These are phyloP conservation scores for Telopea speciosissima DNA, from an alignment of 177 flowering plant species.

Conservation along the genomic window DNA sequence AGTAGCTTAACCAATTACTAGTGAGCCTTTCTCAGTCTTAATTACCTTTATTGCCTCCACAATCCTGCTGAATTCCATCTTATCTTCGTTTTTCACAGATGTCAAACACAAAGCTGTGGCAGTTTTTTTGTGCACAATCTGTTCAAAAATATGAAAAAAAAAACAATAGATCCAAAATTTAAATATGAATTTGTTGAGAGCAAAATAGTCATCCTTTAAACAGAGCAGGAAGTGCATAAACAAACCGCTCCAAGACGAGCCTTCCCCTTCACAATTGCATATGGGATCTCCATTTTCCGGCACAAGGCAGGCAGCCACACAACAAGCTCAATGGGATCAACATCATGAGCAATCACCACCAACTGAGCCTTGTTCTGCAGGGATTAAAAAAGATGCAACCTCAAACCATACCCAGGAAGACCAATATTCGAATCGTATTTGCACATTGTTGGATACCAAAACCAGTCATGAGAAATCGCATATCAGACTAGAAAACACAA, in stretches of 20 bases:
- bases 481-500: too few relatives aligned
- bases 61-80: background rate
- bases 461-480: too few relatives aligned
- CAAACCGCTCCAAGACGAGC: slow-evolving; percentile 19
- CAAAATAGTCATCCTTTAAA: background rate
- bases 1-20: background rate
- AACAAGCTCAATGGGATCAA: slow-evolving; percentile 22
- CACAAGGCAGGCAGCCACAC: slow-evolving; percentile 22
- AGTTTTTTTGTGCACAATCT: background rate
- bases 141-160: background rate
- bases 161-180: background rate
- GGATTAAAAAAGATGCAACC: background rate
- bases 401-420: background rate
- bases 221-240: background rate
- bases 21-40: background rate
- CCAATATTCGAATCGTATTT: background rate
- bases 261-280: slow-evolving; percentile 16
- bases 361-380: slow-evolving; percentile 21
- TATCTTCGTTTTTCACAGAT: background rate
- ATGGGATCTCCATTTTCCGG: slow-evolving; percentile 17
- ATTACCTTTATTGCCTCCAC: background rate
- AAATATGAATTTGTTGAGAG: background rate
- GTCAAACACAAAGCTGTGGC: background rate
- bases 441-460: too few relatives aligned
- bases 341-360: slow-evolving; percentile 21